Percentiles rank a stretch among this genome's conserved stretches.
Evolutionary conservation across 345 rosid genomes (phyloP).

Genomic region (Arabidopsis arenosa): DNA sequence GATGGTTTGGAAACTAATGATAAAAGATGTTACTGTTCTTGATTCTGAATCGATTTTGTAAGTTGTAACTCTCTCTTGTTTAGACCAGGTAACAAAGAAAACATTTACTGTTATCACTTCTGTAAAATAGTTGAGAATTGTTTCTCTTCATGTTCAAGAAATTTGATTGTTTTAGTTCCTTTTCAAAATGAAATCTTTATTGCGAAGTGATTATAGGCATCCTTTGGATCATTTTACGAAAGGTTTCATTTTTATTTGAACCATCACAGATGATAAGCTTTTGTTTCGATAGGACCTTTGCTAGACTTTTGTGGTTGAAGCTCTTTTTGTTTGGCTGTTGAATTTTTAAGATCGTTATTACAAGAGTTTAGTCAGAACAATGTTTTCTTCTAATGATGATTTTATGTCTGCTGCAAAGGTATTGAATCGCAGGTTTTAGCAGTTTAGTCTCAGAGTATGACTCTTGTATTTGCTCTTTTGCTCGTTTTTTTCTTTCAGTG

Average conservation of each 20-base stretch:
- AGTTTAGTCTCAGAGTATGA: not conserved
- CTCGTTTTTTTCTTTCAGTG: not conserved
- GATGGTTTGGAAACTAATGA: slow-evolving; percentile 17
- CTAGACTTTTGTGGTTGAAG: slow-evolving; percentile 8
- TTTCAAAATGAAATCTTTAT: not conserved
- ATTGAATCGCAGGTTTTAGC: not conserved
- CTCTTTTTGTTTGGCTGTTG: not conserved
- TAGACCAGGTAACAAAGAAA: not conserved
- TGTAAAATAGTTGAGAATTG: not conserved
- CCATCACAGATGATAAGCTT: slow-evolving; percentile 7
- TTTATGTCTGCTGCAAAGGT: not conserved
- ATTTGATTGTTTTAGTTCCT: not conserved
- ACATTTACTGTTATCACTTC: slow-evolving; percentile 1
- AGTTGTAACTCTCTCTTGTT: slow-evolving; percentile 14
- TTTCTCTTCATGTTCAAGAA: not conserved
- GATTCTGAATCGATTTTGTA: slow-evolving; percentile 11
- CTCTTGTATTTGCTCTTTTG: not conserved
- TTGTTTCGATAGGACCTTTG: not conserved
- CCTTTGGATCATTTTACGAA: slow-evolving; percentile 1
- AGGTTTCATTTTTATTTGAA: not conserved
- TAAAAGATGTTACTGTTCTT: slow-evolving; percentile 19
- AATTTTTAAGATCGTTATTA: not conserved
- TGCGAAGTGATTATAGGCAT: not conserved
- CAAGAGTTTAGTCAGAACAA: not conserved
- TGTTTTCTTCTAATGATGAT: not conserved